A percentile compares a stretch with the other conserved stretches of the same genome.
Evolutionary conservation across 75 land plant species (phyloP).

Genomic region (Sequoiadendron giganteum): DNA sequence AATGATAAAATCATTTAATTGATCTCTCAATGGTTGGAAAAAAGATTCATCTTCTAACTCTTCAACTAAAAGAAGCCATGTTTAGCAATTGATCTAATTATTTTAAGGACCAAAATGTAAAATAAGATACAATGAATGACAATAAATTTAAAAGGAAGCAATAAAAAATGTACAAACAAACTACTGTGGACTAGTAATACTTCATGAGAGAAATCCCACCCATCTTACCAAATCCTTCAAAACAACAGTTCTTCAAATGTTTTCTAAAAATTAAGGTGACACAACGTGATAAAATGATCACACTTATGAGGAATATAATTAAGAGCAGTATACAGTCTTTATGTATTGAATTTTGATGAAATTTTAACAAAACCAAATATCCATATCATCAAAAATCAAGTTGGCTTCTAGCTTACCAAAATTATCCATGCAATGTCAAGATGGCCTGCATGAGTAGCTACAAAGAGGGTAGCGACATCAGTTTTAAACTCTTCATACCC

Average conservation of each 20-base stretch:
- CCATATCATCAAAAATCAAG: not conserved
- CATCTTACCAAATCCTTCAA: not conserved
- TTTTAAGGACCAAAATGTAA: not conserved
- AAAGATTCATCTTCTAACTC: too few relatives aligned
- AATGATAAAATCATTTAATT: not conserved
- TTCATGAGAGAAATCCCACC: too few relatives aligned
- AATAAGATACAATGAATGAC: not conserved
- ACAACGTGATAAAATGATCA: not conserved
- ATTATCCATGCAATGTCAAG: conserved; percentile 47
- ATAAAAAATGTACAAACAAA: too few relatives aligned
- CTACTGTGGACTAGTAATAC: too few relatives aligned
- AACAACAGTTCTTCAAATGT: not conserved
- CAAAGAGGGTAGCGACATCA: conserved; percentile 70
- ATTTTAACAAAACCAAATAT: not conserved
- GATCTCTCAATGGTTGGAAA: too few relatives aligned
- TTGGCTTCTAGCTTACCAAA: too few relatives aligned
- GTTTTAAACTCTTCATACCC: too few relatives aligned
- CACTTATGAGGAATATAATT: not conserved
- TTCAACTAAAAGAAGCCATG: too few relatives aligned
- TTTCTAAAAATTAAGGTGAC: not conserved
- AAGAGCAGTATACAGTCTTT: not conserved
- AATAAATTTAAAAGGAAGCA: too few relatives aligned
- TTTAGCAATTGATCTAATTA: not conserved
- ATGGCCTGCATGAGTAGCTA: conserved; percentile 72
- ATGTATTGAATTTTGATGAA: not conserved